Evolutionary conservation across 176 grass and related monocot species (phyloP).

Genomic region (Oryza meyeriana): DNA sequence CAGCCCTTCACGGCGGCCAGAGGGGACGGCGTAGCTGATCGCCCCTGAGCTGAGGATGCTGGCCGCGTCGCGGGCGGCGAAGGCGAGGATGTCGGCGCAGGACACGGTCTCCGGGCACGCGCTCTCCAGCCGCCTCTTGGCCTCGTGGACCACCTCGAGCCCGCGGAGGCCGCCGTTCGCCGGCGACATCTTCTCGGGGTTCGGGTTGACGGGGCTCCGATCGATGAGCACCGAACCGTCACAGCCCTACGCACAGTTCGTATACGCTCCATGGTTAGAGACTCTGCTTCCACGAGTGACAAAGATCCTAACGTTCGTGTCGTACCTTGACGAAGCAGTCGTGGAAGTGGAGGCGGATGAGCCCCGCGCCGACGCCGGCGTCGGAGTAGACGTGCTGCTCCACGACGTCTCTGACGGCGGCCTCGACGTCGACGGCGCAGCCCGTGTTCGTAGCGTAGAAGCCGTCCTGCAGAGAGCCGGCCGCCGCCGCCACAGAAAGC

Average conservation of each 20-base stretch:
- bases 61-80: neutral
- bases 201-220: neutral
- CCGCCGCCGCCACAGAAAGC: neutral
- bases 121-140: slow-evolving; percentile 15
- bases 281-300: no score
- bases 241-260: slow-evolving; percentile 10
- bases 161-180: slow-evolving; percentile 29
- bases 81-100: neutral
- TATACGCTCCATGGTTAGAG: no score
- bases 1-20: slow-evolving; percentile 14
- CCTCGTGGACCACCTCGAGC: neutral
- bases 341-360: slow-evolving; percentile 71
- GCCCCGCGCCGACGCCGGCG: slow-evolving; percentile 21
- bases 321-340: slow-evolving; percentile 68
- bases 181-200: slow-evolving; percentile 27
- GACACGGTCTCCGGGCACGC: neutral
- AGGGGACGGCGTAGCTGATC: slow-evolving; percentile 5
- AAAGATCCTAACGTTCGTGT: no score
- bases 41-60: slow-evolving; percentile 2
- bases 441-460: slow-evolving; percentile 7
- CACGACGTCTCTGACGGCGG: slow-evolving; percentile 8
- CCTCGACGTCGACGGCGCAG: slow-evolving; percentile 27
- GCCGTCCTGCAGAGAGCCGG: slow-evolving; percentile 27
- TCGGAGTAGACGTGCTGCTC: neutral
- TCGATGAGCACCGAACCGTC: slow-evolving; percentile 14